A percentile compares a stretch with the other conserved stretches of the same genome.
Evolutionary conservation across 2,329 filamentous ascomycete species (phyloP).

Genomic region (Xylaria sp.): DNA sequence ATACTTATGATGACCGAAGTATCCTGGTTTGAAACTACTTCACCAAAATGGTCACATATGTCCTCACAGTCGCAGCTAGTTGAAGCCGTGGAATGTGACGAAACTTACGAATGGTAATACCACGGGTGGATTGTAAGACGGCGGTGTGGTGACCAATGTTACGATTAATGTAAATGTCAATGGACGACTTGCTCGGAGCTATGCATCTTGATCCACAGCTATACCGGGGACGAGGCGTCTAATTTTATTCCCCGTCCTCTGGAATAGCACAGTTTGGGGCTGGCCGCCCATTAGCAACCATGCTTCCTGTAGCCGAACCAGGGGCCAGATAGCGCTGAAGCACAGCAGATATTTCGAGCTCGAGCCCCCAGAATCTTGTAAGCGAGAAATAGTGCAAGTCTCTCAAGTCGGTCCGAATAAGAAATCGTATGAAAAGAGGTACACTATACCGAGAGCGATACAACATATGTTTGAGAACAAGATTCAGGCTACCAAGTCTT

Average conservation of each 20-base stretch:
- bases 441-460: not conserved
- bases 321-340: not conserved
- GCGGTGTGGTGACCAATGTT: not conserved
- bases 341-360: not conserved
- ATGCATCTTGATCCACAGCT: not conserved
- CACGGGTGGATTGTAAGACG: not conserved
- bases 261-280: not conserved
- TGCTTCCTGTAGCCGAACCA: too few relatives aligned
- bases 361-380: not conserved
- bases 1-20: not conserved
- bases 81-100: not conserved
- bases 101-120: not conserved
- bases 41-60: not conserved
- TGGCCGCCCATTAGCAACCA: not conserved
- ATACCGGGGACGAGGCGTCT: not conserved
- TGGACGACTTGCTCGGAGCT: too few relatives aligned
- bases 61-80: not conserved
- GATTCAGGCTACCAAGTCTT: not conserved
- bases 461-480: not conserved
- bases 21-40: not conserved
- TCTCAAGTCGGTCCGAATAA: not conserved
- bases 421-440: not conserved
- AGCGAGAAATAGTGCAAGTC: not conserved
- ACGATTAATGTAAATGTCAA: not conserved
- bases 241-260: not conserved